Evolutionary conservation across 768 basidiomycete genomes (phyloP).

Genomic region (Phylloporus scabripes): DNA sequence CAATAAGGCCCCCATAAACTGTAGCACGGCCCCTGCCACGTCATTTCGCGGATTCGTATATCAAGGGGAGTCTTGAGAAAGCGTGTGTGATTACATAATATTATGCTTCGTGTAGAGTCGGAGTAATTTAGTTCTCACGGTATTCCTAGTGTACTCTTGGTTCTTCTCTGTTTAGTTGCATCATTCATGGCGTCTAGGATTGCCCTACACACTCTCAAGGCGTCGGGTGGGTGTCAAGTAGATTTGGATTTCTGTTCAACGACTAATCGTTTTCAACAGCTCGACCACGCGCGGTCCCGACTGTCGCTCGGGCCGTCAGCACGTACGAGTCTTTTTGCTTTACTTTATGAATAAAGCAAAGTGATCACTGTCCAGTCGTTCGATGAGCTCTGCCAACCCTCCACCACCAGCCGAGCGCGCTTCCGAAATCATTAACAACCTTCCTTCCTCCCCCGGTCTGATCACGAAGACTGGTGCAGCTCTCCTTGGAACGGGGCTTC

Average conservation of each 20-base stretch:
- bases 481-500: slow-evolving; percentile 81
- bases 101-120: slow-evolving; percentile 26
- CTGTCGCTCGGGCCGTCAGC: slow-evolving; percentile 41
- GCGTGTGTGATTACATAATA: slow-evolving; percentile 21
- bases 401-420: slow-evolving; percentile 84
- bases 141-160: slow-evolving; percentile 3
- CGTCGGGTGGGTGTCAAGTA: slow-evolving; percentile 41
- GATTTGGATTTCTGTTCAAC: neutral
- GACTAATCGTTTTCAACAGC: slow-evolving; percentile 30
- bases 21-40: no score
- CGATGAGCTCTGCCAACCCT: slow-evolving; percentile 54
- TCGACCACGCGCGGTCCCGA: slow-evolving; percentile 50
- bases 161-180: neutral
- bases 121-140: slow-evolving; percentile 31
- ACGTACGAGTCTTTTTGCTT: slow-evolving; percentile 35
- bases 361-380: slow-evolving; percentile 42
- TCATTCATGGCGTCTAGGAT: slow-evolving; percentile 63
- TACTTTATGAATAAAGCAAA: slow-evolving; percentile 3
- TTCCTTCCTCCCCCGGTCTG: slow-evolving; percentile 79
- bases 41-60: no score
- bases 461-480: slow-evolving; percentile 94
- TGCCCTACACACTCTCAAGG: slow-evolving; percentile 58
- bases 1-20: no score
- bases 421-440: slow-evolving; percentile 81
- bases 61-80: no score